phyloP scores from a whole-genome alignment of 257 asterid genomes.

The Buddleja alternifolia region DNA sequence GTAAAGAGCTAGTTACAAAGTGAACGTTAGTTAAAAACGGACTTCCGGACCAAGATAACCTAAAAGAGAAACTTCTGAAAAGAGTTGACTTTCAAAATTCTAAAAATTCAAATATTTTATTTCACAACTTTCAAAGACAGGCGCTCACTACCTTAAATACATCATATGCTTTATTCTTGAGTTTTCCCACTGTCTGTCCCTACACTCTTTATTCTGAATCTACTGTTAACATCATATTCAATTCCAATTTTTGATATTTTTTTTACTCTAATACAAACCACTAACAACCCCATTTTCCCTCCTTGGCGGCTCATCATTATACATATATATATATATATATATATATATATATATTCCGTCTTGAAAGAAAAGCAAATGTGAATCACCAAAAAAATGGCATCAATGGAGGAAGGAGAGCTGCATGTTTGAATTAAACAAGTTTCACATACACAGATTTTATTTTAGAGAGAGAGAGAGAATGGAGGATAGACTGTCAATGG shows the following conservation, averaged over 20 bases:
- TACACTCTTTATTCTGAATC: neutral
- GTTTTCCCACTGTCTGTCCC: neutral
- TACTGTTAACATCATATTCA: too few species aligned
- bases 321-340: too few species aligned
- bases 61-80: neutral
- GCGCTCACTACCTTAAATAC: too few species aligned
- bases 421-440: neutral
- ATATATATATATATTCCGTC: too few species aligned
- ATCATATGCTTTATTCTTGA: too few species aligned
- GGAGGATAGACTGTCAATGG: constrained; percentile 44
- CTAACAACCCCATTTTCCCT: neutral
- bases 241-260: neutral
- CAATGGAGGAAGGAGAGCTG: neutral
- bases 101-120: too few species aligned
- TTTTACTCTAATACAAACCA: neutral
- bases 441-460: neutral
- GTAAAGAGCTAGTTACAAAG: too few species aligned
- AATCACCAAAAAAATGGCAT: neutral
- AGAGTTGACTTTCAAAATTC: neutral
- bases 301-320: constrained; percentile 22
- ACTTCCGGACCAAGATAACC: too few species aligned
- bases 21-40: too few species aligned
- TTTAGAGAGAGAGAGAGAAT: constrained; percentile 26
- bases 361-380: neutral
- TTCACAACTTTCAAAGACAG: neutral